These are phyloP conservation scores for Piromyces finnis DNA, from an alignment of 192 early-diverging fungal species.

Conservation along the genomic window DNA sequence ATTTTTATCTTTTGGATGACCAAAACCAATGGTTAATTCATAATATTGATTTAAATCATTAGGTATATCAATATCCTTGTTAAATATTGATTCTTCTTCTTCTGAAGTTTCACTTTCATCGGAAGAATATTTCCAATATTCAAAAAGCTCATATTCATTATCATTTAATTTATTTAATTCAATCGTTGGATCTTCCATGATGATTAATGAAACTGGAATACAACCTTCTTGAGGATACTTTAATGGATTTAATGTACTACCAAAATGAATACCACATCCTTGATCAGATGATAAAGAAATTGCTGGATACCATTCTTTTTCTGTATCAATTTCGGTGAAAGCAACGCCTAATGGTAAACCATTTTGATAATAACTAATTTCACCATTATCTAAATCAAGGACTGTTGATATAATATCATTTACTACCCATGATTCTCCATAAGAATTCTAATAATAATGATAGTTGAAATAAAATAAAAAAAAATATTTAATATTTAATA, in stretches of 20 bases:
- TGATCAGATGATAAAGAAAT: conserved; percentile 55
- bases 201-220: neutral
- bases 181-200: neutral
- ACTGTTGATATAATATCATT: conserved; percentile 28
- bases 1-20: neutral
- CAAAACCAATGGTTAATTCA: neutral
- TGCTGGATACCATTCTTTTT: conserved; percentile 34
- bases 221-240: conserved; percentile 3
- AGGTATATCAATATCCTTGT: neutral
- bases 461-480: conserved; percentile 12
- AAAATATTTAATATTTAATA: neutral
- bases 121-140: neutral
- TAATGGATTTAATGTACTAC: conserved; percentile 16
- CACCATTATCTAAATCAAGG: conserved; percentile 43
- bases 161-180: neutral
- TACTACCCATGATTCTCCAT: conserved; percentile 21
- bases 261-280: conserved; percentile 51
- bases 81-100: neutral
- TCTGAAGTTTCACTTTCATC: neutral
- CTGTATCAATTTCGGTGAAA: conserved; percentile 22
- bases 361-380: conserved; percentile 44
- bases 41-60: neutral
- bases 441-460: conserved; percentile 21
- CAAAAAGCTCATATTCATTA: neutral
- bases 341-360: conserved; percentile 46